Base-by-base conservation (phyloP, 2,329 filamentous ascomycete species). In the Ophiostoma sp. region DNA sequence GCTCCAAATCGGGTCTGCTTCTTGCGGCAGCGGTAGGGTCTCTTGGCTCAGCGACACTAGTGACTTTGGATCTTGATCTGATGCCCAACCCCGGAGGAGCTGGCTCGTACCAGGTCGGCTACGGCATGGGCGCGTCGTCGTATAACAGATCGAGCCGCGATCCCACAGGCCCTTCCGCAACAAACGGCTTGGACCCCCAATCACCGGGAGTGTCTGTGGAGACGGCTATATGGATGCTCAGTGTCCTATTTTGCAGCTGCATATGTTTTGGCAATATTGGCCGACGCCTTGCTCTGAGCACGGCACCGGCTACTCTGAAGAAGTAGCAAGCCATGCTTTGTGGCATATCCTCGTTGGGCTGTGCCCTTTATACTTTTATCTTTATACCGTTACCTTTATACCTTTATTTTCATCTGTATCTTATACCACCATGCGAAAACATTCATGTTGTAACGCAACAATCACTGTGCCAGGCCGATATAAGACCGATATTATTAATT, bases 211-310 rank as follows among this genome's bases (percentile, higher is more conserved):
- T 92, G 75, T 87, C 83, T 7, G 78, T 93, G 1, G 91, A 90
- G 71, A 86, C 90, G 23, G 89, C 89, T 15, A 92, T 93, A 4
- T 99, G 95, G 94, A 90, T 97, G 76, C 84, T 94, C 33, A 97
- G 93, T 76, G 93, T 98, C 35, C 81, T 99, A 68, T 99, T 97
- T 78, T 97, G 95, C 80, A 96, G 92, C 76, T 93, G 92, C 75
- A 87, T 98, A 11, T 97, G 94, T 80, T 97, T 99, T 83, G 95
- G 95, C 13, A 98, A 97, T 77, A 93, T 99, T 76, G 95, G 95
- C 15, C 85, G 95, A 73, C 85, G 92, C 72, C 80, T 98, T 73
- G 89, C 89, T n/a, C 80, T 87, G 73, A 70, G 67, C 23, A 68
- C 72, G 7, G 27, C 36, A 4, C 62, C n/a, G 23, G 35, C 62